Conservation (phyloP, 495 filamentous ascomycete species). For the Apodospora peruviana region DNA sequence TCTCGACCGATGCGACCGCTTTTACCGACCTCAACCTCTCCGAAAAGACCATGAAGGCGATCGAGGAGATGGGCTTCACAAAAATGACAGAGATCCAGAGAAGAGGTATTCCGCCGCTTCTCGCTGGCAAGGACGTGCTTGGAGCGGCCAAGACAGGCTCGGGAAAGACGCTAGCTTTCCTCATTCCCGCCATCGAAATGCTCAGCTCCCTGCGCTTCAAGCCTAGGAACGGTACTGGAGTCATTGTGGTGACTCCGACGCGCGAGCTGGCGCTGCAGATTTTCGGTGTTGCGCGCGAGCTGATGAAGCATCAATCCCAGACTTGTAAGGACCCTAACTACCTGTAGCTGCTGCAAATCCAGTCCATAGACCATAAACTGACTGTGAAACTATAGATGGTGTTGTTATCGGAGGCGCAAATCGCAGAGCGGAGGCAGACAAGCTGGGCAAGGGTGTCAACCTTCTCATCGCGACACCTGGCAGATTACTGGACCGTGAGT, state of each 20-base stretch:
- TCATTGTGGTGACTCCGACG: conserved; percentile 79
- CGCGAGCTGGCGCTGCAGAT: conserved; percentile 94
- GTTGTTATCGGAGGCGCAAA: conserved; percentile 97
- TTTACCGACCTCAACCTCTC: conserved; percentile 85
- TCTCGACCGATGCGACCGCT: conserved; percentile 29
- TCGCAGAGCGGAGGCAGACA: conserved; percentile 84
- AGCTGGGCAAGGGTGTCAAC: conserved; percentile 90
- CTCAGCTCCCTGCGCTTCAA: conserved; percentile 85
- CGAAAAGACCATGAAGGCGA: conserved; percentile 79
- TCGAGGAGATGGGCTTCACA: conserved; percentile 85
- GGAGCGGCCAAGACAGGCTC: conserved; percentile 96
- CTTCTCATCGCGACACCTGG: conserved; percentile 91
- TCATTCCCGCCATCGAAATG: conserved; percentile 95
- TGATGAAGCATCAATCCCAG: conserved; percentile 74
- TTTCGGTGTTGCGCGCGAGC: conserved; percentile 87
- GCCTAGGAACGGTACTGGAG: conserved; percentile 67
- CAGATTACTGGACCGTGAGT: conserved; percentile 70
- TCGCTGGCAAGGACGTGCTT: conserved; percentile 89
- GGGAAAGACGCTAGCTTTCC: conserved; percentile 91
- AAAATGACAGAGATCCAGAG: conserved; percentile 96
- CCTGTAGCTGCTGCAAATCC: not conserved
- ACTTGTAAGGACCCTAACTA: conserved; percentile 42
- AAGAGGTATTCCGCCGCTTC: conserved; percentile 76
- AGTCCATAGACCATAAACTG: not conserved
- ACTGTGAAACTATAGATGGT: conserved; percentile 47